Conservation (phyloP, 2,329 filamentous ascomycete genomes). For the Coniochaeta prunicola region DNA sequence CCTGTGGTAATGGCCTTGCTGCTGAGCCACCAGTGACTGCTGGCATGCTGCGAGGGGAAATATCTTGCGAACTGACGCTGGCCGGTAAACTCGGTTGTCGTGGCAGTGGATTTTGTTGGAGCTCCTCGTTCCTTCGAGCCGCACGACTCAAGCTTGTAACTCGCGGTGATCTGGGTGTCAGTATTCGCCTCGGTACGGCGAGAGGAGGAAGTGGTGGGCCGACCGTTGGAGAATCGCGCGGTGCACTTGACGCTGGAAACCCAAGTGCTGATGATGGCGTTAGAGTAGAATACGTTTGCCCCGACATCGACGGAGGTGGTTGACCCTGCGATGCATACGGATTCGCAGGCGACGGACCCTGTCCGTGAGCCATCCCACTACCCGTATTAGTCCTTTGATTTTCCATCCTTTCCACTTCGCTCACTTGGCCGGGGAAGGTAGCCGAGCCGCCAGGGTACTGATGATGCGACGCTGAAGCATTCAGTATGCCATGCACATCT, state of each 20-base stretch:
- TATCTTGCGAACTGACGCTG: slow-evolving; percentile 10
- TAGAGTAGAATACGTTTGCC: slow-evolving; percentile 14
- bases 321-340: slow-evolving; percentile 12
- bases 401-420: slow-evolving; percentile 11
- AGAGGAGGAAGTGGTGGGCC: slow-evolving; percentile 20
- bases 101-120: slow-evolving; percentile 18
- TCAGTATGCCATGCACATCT: slow-evolving; percentile 36
- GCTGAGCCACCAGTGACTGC: slow-evolving; percentile 3
- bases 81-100: slow-evolving; percentile 10
- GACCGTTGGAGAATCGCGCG: slow-evolving; percentile 20
- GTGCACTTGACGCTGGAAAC: neutral
- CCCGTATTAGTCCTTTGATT: slow-evolving; percentile 12
- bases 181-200: slow-evolving; percentile 36
- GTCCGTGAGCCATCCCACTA: slow-evolving; percentile 6
- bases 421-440: slow-evolving; percentile 11
- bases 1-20: neutral
- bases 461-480: slow-evolving; percentile 27
- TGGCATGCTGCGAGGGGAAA: slow-evolving; percentile 13
- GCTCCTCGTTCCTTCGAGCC: slow-evolving; percentile 19
- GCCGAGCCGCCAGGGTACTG: slow-evolving; percentile 3
- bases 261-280: slow-evolving; percentile 4
- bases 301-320: slow-evolving; percentile 20
- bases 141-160: slow-evolving; percentile 39
- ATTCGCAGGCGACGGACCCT: slow-evolving; percentile 16
- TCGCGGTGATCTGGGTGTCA: slow-evolving; percentile 53